Conservation (phyloP, 768 basidiomycete species). For the Pholiota microspora region DNA sequence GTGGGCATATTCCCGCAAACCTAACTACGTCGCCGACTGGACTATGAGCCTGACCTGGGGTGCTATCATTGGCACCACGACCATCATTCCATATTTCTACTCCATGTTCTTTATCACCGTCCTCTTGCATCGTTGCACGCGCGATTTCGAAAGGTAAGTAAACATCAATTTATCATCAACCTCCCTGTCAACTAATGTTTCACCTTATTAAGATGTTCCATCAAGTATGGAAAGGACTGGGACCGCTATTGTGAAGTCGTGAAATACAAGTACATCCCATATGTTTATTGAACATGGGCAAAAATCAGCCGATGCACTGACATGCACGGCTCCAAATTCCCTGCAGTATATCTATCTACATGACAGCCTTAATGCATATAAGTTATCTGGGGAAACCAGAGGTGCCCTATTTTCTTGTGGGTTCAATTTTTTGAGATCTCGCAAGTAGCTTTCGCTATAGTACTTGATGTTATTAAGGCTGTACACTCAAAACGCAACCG, state of each 20-base stretch:
- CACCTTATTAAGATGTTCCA: conserved; percentile 79
- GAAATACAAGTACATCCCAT: conserved; percentile 88
- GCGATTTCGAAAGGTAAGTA: conserved; percentile 88
- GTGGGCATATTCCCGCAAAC: conserved; percentile 95
- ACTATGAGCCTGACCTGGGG: conserved; percentile 85
- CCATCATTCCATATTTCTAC: conserved; percentile 94
- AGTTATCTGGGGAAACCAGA: no score
- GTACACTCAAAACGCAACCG: no score
- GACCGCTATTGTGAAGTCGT: conserved; percentile 85
- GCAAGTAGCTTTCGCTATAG: no score
- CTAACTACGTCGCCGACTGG: conserved; percentile 97
- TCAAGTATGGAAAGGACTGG: conserved; percentile 96
- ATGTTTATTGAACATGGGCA: conserved; percentile 79
- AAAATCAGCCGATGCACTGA: no score
- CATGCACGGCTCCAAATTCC: no score
- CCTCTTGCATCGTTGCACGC: conserved; percentile 83
- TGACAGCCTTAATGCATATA: no score
- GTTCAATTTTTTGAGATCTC: no score
- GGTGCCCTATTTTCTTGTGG: no score
- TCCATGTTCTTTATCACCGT: conserved; percentile 95
- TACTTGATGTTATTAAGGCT: no score
- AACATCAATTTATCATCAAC: no score
- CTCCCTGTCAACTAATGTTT: no score
- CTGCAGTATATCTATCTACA: no score
- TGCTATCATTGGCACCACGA: conserved; percentile 67